Evolutionary conservation across 805 yeast genomes (phyloP), one percentile per base, ranked within the genome.

Genomic region (Metschnikowia noctiluminum): DNA sequence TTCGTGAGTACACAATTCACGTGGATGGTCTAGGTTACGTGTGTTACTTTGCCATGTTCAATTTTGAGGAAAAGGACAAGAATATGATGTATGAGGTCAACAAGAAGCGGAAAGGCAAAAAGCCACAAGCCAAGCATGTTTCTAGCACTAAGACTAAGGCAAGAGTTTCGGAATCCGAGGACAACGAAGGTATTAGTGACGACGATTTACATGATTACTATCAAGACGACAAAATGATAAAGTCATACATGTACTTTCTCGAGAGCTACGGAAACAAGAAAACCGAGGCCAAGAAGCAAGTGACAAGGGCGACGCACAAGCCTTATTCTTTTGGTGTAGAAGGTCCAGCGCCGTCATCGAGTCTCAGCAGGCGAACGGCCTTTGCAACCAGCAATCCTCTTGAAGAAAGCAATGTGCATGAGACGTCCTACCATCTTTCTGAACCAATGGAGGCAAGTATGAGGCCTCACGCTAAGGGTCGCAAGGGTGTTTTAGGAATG

Each of bases 11-110:
- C 56, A 84, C 96, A 11, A 84, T 90, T 11, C 94, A 92, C 63
- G 89, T 91, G 42, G 97, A 91, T 69, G 98, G 97, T 0, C 71
- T 94, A 37, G 99, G 99, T 0, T 86, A 91, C 61, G 96, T 94
- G 35, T 92, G 98, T 62, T 84, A 89, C 30, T 89, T 85, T 74
- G 98, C 98, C 2, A 88, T 89, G 84, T 94, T 94, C 68, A 85
- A 89, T 56, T 81, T 86, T 53, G 90, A 84, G 52, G 81, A 80
- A 54, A 76, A 77, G 51, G 78, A 74, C 48, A 68, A 71, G 51
- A 71, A 71, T 53, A 76, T 68, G 76, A 68, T 70, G 74, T 48
- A 50, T 51, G 66, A 62, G 46, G 53, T 54, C 56, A 64, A 56
- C 50, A 65, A 56, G 51, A 56, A 49, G 48, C 56, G 47, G 42